Evolutionary conservation across 768 basidiomycete species (phyloP), one percentile per base, ranked within the genome.

Genomic region (Russula sp.): DNA sequence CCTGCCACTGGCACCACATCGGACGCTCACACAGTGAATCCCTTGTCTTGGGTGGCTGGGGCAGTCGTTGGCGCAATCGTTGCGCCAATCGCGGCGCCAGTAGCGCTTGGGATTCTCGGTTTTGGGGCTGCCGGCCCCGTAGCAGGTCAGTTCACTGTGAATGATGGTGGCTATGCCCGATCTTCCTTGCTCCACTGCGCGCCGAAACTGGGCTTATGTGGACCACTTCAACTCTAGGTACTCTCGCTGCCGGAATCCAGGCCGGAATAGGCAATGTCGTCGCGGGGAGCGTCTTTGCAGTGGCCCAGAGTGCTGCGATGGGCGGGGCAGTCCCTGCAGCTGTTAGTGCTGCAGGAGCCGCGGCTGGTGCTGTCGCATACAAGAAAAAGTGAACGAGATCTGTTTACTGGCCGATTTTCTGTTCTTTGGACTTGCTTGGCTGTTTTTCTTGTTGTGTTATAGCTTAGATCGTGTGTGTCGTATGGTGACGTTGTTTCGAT

Each of bases 231-330:
- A 7, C 13, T 45, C 16, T 18, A 57, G 61, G 60, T 22, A 20
- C 32, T n/a, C 13, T 62, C 3, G 64, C 55, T 10, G 64, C 49
- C 4, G 27, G 11, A 18, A 13, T 44, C 1, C 64, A 65, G 18
- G 27, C 59, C 0, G 39, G 20, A 4, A 63, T 62, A 1, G 60
- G 63, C 10, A 55, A 55, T 6, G 55, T 62, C 0, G 40, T 14
- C 4, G 22, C 39, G 13, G 40, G 48, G 3, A 62, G 47, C 20
- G 3, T 50, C 2, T 51, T 62, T 31, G 40, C 59, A 7, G n/a
- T 32, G 0, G 55, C 40, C 6, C 63, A 64, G 54, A 64, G 63
- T 10, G 32, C 35, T 31, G 54, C 45, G 3, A 56, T 55, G 59
- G 54, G 53, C 1, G 37, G 47, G 1, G 59, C 35, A 16, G 1